Conservation (phyloP, 257 asterid species). For the Coffea eugenioides region DNA sequence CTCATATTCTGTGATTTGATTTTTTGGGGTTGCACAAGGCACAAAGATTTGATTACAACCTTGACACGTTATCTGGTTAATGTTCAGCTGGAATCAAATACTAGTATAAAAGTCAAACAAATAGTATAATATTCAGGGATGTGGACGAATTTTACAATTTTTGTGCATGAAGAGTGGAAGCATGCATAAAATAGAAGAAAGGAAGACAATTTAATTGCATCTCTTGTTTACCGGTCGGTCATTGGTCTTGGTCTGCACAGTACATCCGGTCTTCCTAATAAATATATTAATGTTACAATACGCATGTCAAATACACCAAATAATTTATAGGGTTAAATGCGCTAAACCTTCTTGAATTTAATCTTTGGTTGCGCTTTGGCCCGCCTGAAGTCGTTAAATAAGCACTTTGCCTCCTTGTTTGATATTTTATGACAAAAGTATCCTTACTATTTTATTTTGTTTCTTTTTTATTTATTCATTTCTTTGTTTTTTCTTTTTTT, state of each 20-base stretch:
- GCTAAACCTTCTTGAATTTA: no score
- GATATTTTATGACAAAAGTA: no score
- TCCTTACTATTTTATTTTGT: no score
- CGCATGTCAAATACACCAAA: not conserved
- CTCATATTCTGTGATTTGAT: not conserved
- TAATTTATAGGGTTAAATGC: no score
- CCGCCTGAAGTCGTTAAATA: no score
- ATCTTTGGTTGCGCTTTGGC: no score
- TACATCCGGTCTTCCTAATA: conserved; percentile 1
- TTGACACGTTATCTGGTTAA: not conserved
- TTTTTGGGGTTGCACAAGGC: not conserved
- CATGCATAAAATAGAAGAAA: not conserved
- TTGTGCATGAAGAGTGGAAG: not conserved
- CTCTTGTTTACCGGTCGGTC: not conserved
- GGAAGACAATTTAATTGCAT: not conserved
- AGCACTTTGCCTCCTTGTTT: no score
- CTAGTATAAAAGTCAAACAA: not conserved
- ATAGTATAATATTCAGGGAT: not conserved
- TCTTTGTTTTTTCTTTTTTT: no score
- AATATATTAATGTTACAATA: not conserved
- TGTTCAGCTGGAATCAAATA: not conserved
- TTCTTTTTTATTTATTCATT: no score
- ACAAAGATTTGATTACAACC: no score
- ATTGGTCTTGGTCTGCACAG: not conserved
- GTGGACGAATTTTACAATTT: not conserved